Conservation (phyloP, 441 rosid species). For the Euphorbia corollata region DNA sequence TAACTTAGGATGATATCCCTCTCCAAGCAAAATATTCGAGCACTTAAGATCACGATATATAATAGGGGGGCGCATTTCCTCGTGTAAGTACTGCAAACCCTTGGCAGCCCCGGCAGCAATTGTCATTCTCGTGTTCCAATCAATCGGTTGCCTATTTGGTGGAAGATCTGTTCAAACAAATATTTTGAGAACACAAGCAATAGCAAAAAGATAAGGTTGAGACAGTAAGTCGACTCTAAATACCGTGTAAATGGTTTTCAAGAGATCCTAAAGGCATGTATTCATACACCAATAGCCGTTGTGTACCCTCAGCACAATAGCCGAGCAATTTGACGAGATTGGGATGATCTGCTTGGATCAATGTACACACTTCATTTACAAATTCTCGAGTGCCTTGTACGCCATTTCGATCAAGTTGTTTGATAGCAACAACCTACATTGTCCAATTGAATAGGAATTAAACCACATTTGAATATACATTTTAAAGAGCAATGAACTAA, state of each 20-base stretch:
- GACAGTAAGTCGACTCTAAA: constrained; percentile 15
- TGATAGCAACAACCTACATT: constrained; percentile 75
- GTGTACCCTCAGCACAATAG: constrained; percentile 84
- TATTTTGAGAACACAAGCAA: neutral
- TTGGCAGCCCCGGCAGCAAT: constrained; percentile 94
- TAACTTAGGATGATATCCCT: constrained; percentile 71
- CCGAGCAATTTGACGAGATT: constrained; percentile 88
- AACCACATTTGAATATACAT: neutral
- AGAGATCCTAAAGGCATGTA: constrained; percentile 86
- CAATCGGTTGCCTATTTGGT: constrained; percentile 58
- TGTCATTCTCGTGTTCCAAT: constrained; percentile 83
- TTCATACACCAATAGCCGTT: constrained; percentile 81
- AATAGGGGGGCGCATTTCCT: constrained; percentile 69
- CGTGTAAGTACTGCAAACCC: constrained; percentile 86
- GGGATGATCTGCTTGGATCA: constrained; percentile 65
- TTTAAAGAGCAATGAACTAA: constrained; percentile 18
- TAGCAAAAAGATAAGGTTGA: neutral
- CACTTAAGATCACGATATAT: constrained; percentile 86
- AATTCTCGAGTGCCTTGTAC: constrained; percentile 89
- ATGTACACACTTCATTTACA: constrained; percentile 71
- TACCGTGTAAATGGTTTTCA: constrained; percentile 91
- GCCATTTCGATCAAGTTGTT: constrained; percentile 81
- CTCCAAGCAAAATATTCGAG: constrained; percentile 82
- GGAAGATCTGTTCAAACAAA: constrained; percentile 51
- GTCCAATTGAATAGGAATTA: neutral